A percentile compares a stretch with the other conserved stretches of the same genome.
phyloP scores from a whole-genome alignment of 2,329 filamentous ascomycete species.

The Talaromyces sp. region DNA sequence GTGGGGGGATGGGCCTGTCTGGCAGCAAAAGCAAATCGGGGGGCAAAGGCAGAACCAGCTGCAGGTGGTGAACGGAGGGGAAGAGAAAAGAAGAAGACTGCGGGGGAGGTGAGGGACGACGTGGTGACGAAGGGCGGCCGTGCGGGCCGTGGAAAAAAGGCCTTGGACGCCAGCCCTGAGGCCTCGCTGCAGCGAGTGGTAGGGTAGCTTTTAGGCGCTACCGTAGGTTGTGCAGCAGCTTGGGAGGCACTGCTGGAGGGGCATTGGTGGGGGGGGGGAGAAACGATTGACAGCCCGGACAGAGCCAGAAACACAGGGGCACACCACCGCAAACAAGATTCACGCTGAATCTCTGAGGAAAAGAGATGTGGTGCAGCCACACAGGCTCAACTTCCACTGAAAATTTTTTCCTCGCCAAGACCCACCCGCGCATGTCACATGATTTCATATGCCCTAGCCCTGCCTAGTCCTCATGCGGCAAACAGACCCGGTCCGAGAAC shows the following conservation, averaged over 20 bases:
- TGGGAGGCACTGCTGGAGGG: neutral
- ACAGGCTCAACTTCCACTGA: neutral
- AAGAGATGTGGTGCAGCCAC: neutral
- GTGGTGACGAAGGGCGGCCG: conserved; percentile 24
- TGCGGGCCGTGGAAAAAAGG: conserved; percentile 14
- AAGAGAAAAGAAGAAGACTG: conserved; percentile 50
- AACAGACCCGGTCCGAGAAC: neutral
- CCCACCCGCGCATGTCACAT: neutral
- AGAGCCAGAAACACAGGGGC: neutral
- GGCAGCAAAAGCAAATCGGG: conserved; percentile 18
- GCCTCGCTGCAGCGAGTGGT: neutral
- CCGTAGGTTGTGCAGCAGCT: neutral
- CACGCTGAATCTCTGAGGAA: too few relatives aligned
- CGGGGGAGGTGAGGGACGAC: conserved; percentile 21
- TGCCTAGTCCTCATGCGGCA: neutral
- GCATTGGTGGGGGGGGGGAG: neutral
- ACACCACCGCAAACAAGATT: too few relatives aligned
- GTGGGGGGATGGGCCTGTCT: conserved; percentile 25
- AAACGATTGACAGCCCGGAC: neutral
- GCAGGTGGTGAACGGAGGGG: conserved; percentile 47
- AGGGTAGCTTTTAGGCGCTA: neutral
- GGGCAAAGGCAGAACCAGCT: conserved; percentile 61
- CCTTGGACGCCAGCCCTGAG: neutral
- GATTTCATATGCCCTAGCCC: neutral
- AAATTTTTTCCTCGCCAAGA: neutral